Evolutionary conservation across 2,329 filamentous ascomycete species (phyloP), one percentile per base, ranked within the genome.

Genomic region (Apiospora malaysiana): DNA sequence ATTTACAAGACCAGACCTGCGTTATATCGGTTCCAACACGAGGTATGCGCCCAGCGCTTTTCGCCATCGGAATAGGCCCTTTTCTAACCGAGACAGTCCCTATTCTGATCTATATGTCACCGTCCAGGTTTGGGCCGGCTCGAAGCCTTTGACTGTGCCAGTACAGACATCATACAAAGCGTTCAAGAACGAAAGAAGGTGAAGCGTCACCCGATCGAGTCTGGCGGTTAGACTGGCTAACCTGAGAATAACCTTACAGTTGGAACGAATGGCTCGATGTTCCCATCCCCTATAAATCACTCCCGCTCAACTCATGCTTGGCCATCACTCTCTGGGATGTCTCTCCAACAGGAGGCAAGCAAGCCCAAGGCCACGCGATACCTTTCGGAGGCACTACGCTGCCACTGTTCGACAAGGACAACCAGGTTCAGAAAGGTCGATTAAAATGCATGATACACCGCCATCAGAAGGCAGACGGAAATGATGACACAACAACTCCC

Each of bases 251-350:
- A 71, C 42, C 76, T 67, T 8, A 78, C 71, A 91, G 90, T 79
- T 98, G 96, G 96, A 97, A 97, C 79, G 95, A 98, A 84, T 99
- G 97, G 96, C 89, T 99, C 40, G 90, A 92, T 43, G 85, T 99
- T 49, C 95, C 96, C 0, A 90, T 98, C 72, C 88, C 91, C 5
- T 96, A 98, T 81, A 91, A 93, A 73, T 92, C 92, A 71, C 88
- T 97, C 1, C 95, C 96, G 0, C 85, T 91, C 59, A 93, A 94
- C 76, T 91, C 95, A 2, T 93, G 94, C 77, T 87, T 99, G 46
- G 95, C 95, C 25, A 94, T 99, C 71, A 99, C 97, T 0, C 84
- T 98, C 71, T 99, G 96, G 96, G 97, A 99, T 79, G 82, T 98
- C 21, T 97, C 94, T 2, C 94, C 95, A 0, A 90, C 91, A 14